These are phyloP conservation scores for Lactarius sanguifluus DNA, from an alignment of 768 basidiomycete species.

Conservation along the genomic window DNA sequence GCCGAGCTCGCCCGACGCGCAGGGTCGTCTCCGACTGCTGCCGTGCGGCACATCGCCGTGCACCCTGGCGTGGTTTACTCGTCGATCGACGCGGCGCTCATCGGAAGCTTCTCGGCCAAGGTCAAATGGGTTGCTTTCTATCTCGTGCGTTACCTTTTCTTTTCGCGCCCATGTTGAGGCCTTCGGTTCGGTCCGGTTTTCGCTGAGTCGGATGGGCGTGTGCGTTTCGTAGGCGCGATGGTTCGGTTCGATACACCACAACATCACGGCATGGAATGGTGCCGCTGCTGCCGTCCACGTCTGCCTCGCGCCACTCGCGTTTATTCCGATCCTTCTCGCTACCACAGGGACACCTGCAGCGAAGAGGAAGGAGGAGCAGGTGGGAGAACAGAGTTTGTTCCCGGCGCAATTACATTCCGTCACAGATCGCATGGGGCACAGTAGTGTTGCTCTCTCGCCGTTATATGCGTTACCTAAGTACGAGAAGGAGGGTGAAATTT, in stretches of 20 bases:
- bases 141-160: conserved; percentile 47
- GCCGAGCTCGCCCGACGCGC: conserved; percentile 53
- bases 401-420: conserved; percentile 57
- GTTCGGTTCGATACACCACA: conserved; percentile 65
- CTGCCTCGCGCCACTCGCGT: conserved; percentile 56
- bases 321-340: conserved; percentile 42
- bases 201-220: not conserved
- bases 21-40: conserved; percentile 23
- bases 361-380: conserved; percentile 24
- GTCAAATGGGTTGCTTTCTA: conserved; percentile 60
- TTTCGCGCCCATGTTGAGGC: conserved; percentile 16
- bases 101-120: conserved; percentile 45
- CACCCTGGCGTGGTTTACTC: conserved; percentile 73
- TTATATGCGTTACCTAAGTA: conserved; percentile 55
- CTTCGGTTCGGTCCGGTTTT: not conserved
- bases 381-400: conserved; percentile 24
- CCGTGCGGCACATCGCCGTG: conserved; percentile 57
- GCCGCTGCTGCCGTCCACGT: conserved; percentile 67
- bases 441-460: conserved; percentile 48
- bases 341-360: conserved; percentile 9
- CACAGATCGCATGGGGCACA: conserved; percentile 56
- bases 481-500: conserved; percentile 43
- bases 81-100: conserved; percentile 52
- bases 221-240: conserved; percentile 55
- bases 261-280: conserved; percentile 60